Evolutionary conservation across 2,329 filamentous ascomycete genomes (phyloP).

Genomic region (Phialophora verrucosa): DNA sequence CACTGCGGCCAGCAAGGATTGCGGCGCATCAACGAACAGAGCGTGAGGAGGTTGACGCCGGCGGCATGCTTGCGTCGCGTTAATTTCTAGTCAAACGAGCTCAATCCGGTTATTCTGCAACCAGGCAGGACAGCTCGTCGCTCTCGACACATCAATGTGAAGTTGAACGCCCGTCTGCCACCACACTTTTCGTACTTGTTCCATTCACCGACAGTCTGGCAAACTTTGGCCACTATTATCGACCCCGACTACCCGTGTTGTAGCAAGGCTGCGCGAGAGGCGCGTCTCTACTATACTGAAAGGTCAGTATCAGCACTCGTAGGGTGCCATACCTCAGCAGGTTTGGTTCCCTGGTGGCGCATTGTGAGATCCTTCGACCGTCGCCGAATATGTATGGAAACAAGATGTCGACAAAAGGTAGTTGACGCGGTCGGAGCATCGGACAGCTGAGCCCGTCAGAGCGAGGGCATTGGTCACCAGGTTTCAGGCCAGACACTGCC

Average conservation of each 20-base stretch:
- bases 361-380: background rate
- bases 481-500: constrained; percentile 7
- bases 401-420: background rate
- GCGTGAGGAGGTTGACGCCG: background rate
- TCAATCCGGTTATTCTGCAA: background rate
- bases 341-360: background rate
- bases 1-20: constrained; percentile 5
- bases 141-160: background rate
- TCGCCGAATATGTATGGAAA: background rate
- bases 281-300: background rate
- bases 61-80: background rate
- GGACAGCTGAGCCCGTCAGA: constrained; percentile 9
- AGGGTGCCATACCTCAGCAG: background rate
- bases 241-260: too few relatives aligned
- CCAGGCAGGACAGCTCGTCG: background rate
- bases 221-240: background rate
- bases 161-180: background rate
- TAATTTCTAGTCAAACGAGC: background rate
- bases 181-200: background rate
- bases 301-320: background rate
- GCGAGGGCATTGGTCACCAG: background rate
- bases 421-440: constrained; percentile 6
- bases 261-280: background rate
- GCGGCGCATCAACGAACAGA: background rate
- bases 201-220: background rate